Percentiles rank a stretch among this genome's conserved stretches.
Conservation (phyloP, 2,329 filamentous ascomycete genomes). For the Sporothrix curviconia region DNA sequence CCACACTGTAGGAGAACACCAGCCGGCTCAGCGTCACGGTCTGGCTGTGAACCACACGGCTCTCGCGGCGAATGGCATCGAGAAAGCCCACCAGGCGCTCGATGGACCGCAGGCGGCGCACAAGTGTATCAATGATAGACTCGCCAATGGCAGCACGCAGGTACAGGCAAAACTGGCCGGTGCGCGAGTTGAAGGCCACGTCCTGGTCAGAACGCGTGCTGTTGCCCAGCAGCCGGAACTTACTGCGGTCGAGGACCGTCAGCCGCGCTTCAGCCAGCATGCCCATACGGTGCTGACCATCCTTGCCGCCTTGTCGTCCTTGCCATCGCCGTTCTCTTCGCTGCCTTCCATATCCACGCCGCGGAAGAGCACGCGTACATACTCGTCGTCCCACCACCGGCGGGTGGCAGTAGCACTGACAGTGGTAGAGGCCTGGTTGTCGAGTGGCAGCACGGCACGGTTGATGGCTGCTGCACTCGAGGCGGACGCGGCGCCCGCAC, state of each 20-base stretch:
- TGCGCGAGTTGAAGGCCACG: conserved; percentile 52
- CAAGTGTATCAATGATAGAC: conserved; percentile 52
- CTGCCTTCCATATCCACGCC: conserved; percentile 36
- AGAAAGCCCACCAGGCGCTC: conserved; percentile 66
- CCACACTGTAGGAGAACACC: conserved; percentile 57
- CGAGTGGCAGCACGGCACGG: neutral
- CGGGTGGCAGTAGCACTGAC: neutral
- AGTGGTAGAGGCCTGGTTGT: no score
- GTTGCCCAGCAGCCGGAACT: conserved; percentile 48
- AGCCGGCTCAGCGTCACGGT: conserved; percentile 56
- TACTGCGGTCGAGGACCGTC: conserved; percentile 44
- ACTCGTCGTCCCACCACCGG: conserved; percentile 51
- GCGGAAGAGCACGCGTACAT: conserved; percentile 52
- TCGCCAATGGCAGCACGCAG: conserved; percentile 53
- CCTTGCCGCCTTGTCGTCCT: neutral
- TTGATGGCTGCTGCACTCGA: conserved; percentile 14
- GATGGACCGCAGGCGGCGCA: conserved; percentile 56
- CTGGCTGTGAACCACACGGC: conserved; percentile 49
- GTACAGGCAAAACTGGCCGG: conserved; percentile 57
- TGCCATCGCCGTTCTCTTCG: conserved; percentile 20
- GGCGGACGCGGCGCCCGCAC: neutral
- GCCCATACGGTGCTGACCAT: conserved; percentile 24
- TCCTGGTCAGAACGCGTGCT: conserved; percentile 45
- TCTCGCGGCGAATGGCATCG: conserved; percentile 53
- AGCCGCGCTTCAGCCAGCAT: conserved; percentile 49